A percentile compares a stretch with the other conserved stretches of the same genome.
Evolutionary conservation across 352 stramenopile species (phyloP).

Genomic region (Phytophthora podocarpi): DNA sequence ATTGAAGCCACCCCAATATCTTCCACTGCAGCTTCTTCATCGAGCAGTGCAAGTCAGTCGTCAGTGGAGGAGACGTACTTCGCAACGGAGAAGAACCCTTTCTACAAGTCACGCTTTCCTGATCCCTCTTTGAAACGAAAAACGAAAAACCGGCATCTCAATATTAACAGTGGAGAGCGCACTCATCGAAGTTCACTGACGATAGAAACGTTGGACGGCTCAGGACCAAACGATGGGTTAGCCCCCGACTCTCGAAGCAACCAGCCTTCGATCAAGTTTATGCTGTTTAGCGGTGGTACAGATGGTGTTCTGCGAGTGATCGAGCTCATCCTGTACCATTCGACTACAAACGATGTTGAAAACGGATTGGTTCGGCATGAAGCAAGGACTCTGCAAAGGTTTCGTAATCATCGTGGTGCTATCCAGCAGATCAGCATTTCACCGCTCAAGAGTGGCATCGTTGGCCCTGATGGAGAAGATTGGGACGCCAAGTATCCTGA

Average conservation of each 20-base stretch:
- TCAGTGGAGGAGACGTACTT: constrained; percentile 29
- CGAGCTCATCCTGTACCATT: constrained; percentile 47
- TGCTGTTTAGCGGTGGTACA: constrained; percentile 72
- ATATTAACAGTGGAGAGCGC: neutral
- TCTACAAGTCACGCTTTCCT: constrained; percentile 59
- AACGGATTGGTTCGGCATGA: constrained; percentile 41
- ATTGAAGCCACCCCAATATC: neutral
- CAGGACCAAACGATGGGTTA: neutral
- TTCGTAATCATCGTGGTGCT: constrained; percentile 61
- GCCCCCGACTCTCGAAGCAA: neutral
- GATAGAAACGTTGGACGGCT: neutral
- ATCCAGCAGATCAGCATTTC: constrained; percentile 76
- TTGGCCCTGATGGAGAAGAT: constrained; percentile 8
- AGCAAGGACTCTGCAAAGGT: constrained; percentile 50
- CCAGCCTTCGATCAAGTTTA: constrained; percentile 48
- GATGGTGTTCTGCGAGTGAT: constrained; percentile 65
- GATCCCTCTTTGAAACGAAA: constrained; percentile 36
- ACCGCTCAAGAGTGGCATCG: constrained; percentile 27
- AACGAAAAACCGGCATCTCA: constrained; percentile 40
- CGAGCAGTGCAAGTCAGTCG: neutral
- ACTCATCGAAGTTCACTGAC: neutral
- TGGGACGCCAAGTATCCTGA: constrained; percentile 46
- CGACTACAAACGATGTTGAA: constrained; percentile 12
- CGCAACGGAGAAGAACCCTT: constrained; percentile 65
- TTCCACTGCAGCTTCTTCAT: neutral